These are phyloP conservation scores for Coemansia sp. DNA, from an alignment of 192 early-diverging fungal genomes.

Conservation along the genomic window DNA sequence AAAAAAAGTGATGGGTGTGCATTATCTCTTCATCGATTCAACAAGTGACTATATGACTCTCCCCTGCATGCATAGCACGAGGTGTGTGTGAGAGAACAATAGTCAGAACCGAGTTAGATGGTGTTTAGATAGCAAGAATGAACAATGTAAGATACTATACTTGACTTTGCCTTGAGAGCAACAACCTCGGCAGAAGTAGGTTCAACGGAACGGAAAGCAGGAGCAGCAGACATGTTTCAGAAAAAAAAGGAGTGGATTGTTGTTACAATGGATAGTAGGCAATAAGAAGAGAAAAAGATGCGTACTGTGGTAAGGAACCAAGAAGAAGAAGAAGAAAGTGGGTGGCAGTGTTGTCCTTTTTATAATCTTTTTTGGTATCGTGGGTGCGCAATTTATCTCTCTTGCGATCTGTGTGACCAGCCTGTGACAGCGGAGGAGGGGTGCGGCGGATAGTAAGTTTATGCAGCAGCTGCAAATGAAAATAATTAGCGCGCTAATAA, in stretches of 20 bases:
- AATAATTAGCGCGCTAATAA: neutral
- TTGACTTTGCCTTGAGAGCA: conserved; percentile 54
- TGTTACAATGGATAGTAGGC: conserved; percentile 12
- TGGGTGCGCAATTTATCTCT: neutral
- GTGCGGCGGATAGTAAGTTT: neutral
- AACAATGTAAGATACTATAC: conserved; percentile 25
- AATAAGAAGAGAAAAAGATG: neutral
- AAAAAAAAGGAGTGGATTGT: conserved; percentile 4
- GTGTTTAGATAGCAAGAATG: neutral
- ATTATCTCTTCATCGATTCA: conserved; percentile 8
- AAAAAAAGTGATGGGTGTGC: neutral
- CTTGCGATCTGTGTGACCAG: neutral
- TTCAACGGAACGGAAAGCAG: conserved; percentile 48
- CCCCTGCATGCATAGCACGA: conserved; percentile 2
- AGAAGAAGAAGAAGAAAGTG: neutral
- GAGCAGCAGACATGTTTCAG: conserved; percentile 38
- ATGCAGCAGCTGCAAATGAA: neutral
- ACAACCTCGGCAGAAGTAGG: conserved; percentile 49
- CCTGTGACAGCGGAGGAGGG: conserved; percentile 26
- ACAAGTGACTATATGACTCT: neutral
- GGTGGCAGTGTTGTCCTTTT: neutral
- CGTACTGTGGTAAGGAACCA: neutral
- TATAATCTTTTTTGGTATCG: conserved; percentile 6
- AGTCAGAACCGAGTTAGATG: conserved; percentile 7
- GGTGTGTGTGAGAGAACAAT: neutral